A percentile compares a stretch with the other conserved stretches of the same genome.
phyloP scores from a whole-genome alignment of 768 basidiomycete genomes.

The Collybia nuda region DNA sequence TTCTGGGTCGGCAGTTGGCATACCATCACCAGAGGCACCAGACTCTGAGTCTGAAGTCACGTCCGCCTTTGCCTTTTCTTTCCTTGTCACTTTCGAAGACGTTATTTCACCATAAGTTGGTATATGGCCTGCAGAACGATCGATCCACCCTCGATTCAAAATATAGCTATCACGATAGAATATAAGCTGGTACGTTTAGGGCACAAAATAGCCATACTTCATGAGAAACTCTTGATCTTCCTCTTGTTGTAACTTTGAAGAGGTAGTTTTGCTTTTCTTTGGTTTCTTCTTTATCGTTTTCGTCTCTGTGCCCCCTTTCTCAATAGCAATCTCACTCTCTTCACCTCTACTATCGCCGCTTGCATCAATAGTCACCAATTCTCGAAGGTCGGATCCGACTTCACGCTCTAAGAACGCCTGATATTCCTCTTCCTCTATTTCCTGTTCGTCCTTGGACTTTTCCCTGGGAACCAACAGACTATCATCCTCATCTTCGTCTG shows the following conservation, averaged over 20 bases:
- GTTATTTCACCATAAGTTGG: conserved; percentile 89
- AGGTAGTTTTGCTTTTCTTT: conserved; percentile 30
- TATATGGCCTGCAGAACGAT: conserved; percentile 66
- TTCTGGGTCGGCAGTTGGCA: conserved; percentile 23
- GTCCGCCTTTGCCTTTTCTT: conserved; percentile 28
- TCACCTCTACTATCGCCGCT: conserved; percentile 7
- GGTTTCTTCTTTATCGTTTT: conserved; percentile 38
- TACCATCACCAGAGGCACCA: conserved; percentile 16
- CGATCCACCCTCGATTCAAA: conserved; percentile 96
- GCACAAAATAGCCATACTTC: conserved; percentile 49
- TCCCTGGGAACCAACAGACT: conserved; percentile 71
- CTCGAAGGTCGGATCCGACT: conserved; percentile 73
- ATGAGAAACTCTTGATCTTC: conserved; percentile 86
- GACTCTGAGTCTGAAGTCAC: conserved; percentile 19
- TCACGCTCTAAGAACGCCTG: conserved; percentile 76
- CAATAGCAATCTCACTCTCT: conserved; percentile 20
- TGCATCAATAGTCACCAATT: conserved; percentile 62
- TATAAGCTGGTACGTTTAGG: conserved; percentile 1
- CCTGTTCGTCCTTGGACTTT: conserved; percentile 75
- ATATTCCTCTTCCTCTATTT: conserved; percentile 85
- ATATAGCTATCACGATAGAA: conserved; percentile 67
- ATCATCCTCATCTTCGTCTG: conserved; percentile 32
- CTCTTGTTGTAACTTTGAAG: conserved; percentile 49
- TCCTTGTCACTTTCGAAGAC: conserved; percentile 31
- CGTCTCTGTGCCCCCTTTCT: conserved; percentile 29